Percentiles rank a stretch among this genome's conserved stretches.
Conservation (phyloP, 176 grass and related monocot species). For the Aegilops longissima region DNA sequence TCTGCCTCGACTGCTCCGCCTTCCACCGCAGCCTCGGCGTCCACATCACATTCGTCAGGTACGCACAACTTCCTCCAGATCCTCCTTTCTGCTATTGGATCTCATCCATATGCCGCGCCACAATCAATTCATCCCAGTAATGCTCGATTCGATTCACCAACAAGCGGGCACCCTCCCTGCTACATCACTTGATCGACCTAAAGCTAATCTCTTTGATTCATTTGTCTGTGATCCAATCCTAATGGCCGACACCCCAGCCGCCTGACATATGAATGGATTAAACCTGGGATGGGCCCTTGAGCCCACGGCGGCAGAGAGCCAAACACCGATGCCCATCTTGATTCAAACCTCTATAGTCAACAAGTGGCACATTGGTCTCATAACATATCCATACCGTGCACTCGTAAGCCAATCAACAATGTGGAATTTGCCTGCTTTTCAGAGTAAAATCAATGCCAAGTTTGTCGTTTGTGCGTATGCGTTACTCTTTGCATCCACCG, state of each 20-base stretch:
- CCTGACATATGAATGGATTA: neutral
- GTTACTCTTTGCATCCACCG: neutral
- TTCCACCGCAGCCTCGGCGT: conserved; percentile 84
- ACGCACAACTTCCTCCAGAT: neutral
- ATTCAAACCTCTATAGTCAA: neutral
- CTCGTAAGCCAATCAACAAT: neutral
- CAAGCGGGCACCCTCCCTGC: neutral
- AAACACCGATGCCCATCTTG: neutral
- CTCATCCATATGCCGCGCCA: neutral
- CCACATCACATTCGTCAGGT: conserved; percentile 84
- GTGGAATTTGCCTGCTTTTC: neutral
- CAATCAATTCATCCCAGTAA: neutral
- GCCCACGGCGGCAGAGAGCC: neutral
- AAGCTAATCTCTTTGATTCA: neutral
- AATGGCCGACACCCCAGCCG: neutral
- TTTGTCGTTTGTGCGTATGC: neutral
- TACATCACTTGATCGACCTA: neutral
- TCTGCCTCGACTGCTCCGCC: conserved; percentile 92
- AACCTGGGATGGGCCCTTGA: neutral
- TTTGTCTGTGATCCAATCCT: neutral
- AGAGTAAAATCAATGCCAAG: neutral
- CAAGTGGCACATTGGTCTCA: neutral
- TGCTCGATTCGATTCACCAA: neutral
- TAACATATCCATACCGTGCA: neutral
- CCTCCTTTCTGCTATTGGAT: neutral